Conservation (phyloP, 2,329 filamentous ascomycete genomes). For the Rosellinia necatrix region DNA sequence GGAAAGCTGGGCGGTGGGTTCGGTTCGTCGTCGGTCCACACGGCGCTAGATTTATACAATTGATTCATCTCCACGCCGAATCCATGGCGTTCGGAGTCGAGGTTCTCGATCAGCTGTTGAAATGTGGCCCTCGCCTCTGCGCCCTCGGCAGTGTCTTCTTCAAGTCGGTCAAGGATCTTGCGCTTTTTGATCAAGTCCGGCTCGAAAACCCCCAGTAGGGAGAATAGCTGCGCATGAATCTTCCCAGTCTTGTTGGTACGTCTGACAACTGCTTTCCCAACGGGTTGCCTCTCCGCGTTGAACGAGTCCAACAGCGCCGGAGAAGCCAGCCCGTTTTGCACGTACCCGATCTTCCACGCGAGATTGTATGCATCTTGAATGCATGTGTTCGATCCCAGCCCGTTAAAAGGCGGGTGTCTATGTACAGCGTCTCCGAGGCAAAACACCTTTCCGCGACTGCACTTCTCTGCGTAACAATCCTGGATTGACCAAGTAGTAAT, state of each 20-base stretch:
- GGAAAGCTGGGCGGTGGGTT: conserved; percentile 13
- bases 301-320: conserved; percentile 19
- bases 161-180: conserved; percentile 11
- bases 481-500: conserved; percentile 20
- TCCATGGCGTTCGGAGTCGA: conserved; percentile 20
- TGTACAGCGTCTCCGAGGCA: conserved; percentile 23
- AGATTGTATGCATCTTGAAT: conserved; percentile 27
- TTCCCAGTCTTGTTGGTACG: conserved; percentile 17
- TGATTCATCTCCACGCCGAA: conserved; percentile 25
- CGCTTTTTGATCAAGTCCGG: conserved; percentile 15
- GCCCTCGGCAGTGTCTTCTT: conserved; percentile 19
- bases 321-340: conserved; percentile 17
- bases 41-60: conserved; percentile 13
- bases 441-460: conserved; percentile 15
- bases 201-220: conserved; percentile 22
- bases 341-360: conserved; percentile 26
- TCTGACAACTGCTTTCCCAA: conserved; percentile 22
- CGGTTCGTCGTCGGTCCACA: conserved; percentile 21
- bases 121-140: conserved; percentile 11
- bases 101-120: conserved; percentile 17
- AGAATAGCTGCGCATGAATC: conserved; percentile 17
- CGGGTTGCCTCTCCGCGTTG: conserved; percentile 20
- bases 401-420: conserved; percentile 23
- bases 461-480: conserved; percentile 23
- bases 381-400: conserved; percentile 20